Evolutionary conservation across 225 moss, liverwort and hornwort genomes (phyloP).

Genomic region (Straminergon stramineum): DNA sequence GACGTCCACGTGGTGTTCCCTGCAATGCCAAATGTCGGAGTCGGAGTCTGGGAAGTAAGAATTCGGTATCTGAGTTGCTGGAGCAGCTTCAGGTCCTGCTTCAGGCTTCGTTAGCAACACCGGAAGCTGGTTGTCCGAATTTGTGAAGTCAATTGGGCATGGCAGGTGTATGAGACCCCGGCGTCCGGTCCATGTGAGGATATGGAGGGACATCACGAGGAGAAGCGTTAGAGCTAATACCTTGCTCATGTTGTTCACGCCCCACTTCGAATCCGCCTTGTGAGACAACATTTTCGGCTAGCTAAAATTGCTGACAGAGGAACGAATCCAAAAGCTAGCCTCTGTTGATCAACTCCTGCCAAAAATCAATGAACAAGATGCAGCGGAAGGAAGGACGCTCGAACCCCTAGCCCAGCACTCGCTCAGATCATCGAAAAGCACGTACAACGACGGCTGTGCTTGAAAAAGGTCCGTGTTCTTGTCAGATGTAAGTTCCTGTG

Average conservation of each 20-base stretch:
- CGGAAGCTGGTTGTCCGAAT: background rate
- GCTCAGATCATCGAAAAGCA: no score
- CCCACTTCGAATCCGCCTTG: slow-evolving; percentile 2
- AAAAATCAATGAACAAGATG: background rate
- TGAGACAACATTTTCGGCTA: background rate
- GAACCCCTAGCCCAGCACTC: background rate
- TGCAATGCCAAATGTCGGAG: slow-evolving; percentile 18
- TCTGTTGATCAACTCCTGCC: background rate
- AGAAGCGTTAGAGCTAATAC: background rate
- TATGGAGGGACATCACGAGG: background rate
- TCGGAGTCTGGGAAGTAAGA: slow-evolving; percentile 3
- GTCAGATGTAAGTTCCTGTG: background rate
- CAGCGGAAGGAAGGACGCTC: background rate
- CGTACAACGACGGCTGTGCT: no score
- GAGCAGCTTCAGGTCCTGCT: background rate
- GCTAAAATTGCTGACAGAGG: background rate
- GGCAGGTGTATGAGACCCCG: background rate
- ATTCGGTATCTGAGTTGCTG: background rate
- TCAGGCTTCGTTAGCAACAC: background rate
- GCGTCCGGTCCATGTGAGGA: background rate
- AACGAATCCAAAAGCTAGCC: background rate
- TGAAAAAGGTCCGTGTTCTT: no score
- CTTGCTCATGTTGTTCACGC: background rate
- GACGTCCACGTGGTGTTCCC: background rate
- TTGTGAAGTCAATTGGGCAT: background rate